phyloP scores from a whole-genome alignment of 257 asterid species.

The Plantago elongata region DNA sequence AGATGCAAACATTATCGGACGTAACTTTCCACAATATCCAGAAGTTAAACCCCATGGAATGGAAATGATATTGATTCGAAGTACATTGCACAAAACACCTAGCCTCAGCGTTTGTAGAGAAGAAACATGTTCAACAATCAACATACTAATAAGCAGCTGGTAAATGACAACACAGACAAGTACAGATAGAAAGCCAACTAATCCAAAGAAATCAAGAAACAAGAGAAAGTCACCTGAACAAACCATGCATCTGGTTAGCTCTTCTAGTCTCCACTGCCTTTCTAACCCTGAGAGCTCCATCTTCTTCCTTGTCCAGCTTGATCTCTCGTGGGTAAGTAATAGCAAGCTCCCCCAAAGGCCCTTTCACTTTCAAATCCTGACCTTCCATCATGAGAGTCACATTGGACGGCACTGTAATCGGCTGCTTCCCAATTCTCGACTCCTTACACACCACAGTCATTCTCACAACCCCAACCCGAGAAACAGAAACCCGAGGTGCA shows the following conservation, averaged over 20 bases:
- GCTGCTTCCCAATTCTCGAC: slow-evolving; percentile 96
- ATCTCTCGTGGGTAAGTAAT: slow-evolving; percentile 84
- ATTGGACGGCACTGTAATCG: slow-evolving; percentile 71
- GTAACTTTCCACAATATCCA: slow-evolving; percentile 8
- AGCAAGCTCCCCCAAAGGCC: slow-evolving; percentile 89
- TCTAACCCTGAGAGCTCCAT: slow-evolving; percentile 65
- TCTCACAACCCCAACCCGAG: slow-evolving; percentile 34
- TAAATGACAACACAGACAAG: background rate
- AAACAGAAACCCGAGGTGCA: slow-evolving; percentile 26
- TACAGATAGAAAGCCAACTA: background rate
- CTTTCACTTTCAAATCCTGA: slow-evolving; percentile 76
- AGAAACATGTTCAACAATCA: slow-evolving; percentile 5
- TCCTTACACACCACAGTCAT: slow-evolving; percentile 78
- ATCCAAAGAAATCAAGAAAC: background rate
- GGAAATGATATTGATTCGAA: slow-evolving; percentile 2
- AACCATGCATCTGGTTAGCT: slow-evolving; percentile 97
- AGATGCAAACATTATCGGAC: background rate
- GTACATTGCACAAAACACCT: slow-evolving; percentile 7
- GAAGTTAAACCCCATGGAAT: slow-evolving; percentile 14
- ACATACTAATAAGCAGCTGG: slow-evolving; percentile 1
- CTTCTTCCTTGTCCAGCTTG: slow-evolving; percentile 53
- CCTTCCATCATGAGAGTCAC: slow-evolving; percentile 69
- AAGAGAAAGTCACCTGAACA: slow-evolving; percentile 62
- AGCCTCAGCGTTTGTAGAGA: slow-evolving; percentile 3
- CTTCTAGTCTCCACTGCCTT: slow-evolving; percentile 74